Evolutionary conservation across 2,329 filamentous ascomycete species (phyloP).

Genomic region (Fusarium sterilihyphosum): DNA sequence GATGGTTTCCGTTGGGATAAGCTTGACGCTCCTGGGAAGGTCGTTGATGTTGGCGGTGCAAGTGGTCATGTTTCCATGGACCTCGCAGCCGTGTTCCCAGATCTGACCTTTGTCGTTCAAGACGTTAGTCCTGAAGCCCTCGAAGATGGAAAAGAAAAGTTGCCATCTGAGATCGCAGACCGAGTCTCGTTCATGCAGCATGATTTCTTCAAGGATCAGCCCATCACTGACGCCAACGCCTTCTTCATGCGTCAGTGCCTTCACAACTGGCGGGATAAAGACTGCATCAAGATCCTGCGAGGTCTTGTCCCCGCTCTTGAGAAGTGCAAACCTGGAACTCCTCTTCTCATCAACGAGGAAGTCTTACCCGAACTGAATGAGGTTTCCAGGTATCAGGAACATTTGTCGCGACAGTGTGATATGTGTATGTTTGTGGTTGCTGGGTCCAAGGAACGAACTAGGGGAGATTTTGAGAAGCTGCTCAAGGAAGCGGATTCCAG

Average conservation of each 20-base stretch:
- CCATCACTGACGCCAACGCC: background rate
- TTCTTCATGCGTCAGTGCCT: conserved; percentile 1
- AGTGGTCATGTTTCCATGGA: background rate
- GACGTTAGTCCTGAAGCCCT: background rate
- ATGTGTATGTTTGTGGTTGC: background rate
- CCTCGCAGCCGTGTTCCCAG: background rate
- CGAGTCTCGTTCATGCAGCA: background rate
- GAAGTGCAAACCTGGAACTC: background rate
- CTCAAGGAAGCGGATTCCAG: background rate
- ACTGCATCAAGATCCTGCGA: background rate
- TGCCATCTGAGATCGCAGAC: background rate
- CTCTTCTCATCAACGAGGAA: background rate
- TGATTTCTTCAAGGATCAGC: background rate
- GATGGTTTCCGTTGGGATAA: background rate
- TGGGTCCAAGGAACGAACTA: background rate
- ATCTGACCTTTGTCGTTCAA: background rate
- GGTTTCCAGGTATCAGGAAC: background rate
- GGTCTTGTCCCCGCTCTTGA: background rate
- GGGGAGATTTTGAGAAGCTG: background rate
- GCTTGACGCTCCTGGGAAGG: background rate
- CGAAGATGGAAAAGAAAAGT: background rate
- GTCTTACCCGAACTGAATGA: background rate
- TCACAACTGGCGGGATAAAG: background rate
- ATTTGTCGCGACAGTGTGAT: background rate
- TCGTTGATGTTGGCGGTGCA: background rate